Evolutionary conservation across 768 basidiomycete species (phyloP).

Genomic region (Cytidiella melzeri): DNA sequence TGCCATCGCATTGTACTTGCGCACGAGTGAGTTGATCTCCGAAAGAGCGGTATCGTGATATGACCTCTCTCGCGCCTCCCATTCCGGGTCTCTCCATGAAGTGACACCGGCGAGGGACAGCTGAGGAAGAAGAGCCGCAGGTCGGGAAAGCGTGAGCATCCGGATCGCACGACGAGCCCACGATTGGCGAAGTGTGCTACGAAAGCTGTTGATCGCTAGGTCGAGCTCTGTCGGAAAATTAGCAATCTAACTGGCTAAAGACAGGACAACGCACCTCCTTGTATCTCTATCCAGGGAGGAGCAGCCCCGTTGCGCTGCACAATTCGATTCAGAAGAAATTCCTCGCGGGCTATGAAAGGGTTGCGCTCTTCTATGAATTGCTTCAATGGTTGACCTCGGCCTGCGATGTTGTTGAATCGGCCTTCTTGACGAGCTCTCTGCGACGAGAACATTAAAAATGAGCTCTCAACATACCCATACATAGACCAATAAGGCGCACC

Average conservation of each 20-base stretch:
- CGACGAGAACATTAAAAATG: background rate
- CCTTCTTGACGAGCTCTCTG: constrained; percentile 66
- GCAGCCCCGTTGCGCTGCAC: constrained; percentile 76
- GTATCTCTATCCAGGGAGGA: constrained; percentile 84
- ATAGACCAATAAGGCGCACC: constrained; percentile 31
- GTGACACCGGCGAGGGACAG: constrained; percentile 31
- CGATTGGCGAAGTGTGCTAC: constrained; percentile 53
- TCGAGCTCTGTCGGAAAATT: constrained; percentile 54
- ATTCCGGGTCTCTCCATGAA: constrained; percentile 54
- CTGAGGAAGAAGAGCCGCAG: constrained; percentile 34
- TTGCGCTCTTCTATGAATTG: constrained; percentile 43
- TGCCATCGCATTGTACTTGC: constrained; percentile 76
- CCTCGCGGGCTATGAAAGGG: constrained; percentile 67
- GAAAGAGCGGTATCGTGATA: constrained; percentile 66
- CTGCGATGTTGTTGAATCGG: constrained; percentile 65
- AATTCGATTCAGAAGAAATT: constrained; percentile 83
- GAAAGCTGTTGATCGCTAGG: constrained; percentile 50
- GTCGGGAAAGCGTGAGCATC: constrained; percentile 40
- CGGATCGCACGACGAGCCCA: constrained; percentile 76
- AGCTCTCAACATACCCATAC: background rate
- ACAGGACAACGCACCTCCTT: constrained; percentile 39
- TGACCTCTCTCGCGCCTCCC: constrained; percentile 59
- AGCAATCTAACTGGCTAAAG: background rate
- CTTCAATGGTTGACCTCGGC: constrained; percentile 50
- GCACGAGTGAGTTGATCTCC: constrained; percentile 69